These are phyloP conservation scores for Tanacetum coccineum DNA, from an alignment of 129 eudicot genomes.

Conservation along the genomic window DNA sequence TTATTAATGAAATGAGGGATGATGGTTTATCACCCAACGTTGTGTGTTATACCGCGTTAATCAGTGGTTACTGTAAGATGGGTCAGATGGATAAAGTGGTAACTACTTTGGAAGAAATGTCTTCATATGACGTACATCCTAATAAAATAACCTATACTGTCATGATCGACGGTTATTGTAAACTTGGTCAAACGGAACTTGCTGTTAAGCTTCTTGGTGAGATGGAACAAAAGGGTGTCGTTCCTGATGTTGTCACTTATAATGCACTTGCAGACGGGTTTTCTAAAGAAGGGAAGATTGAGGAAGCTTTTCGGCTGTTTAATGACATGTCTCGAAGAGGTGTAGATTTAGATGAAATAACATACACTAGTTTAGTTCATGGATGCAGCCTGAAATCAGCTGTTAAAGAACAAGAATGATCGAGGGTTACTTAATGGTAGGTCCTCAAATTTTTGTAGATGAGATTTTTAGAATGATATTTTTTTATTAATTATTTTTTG, in stretches of 20 bases:
- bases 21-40: conserved; percentile 64
- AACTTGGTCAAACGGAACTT: conserved; percentile 41
- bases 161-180: conserved; percentile 65
- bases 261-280: conserved; percentile 52
- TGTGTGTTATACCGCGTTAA: conserved; percentile 70
- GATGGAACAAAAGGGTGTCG: conserved; percentile 58
- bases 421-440: conserved; percentile 28
- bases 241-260: conserved; percentile 74
- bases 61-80: conserved; percentile 65
- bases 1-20: conserved; percentile 54
- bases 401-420: conserved; percentile 43
- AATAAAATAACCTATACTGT: conserved; percentile 69
- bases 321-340: conserved; percentile 51
- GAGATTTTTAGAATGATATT: conserved; percentile 24
- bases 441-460: conserved; percentile 28
- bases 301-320: conserved; percentile 45
- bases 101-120: conserved; percentile 53
- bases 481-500: conserved; percentile 8
- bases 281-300: conserved; percentile 55
- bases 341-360: conserved; percentile 56
- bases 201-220: conserved; percentile 57
- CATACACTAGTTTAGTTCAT: conserved; percentile 55
- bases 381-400: conserved; percentile 35
- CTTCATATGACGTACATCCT: conserved; percentile 40
- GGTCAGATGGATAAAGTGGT: conserved; percentile 69